Evolutionary conservation across 192 early-diverging fungal species (phyloP).

Genomic region (Glomus cerebriforme): DNA sequence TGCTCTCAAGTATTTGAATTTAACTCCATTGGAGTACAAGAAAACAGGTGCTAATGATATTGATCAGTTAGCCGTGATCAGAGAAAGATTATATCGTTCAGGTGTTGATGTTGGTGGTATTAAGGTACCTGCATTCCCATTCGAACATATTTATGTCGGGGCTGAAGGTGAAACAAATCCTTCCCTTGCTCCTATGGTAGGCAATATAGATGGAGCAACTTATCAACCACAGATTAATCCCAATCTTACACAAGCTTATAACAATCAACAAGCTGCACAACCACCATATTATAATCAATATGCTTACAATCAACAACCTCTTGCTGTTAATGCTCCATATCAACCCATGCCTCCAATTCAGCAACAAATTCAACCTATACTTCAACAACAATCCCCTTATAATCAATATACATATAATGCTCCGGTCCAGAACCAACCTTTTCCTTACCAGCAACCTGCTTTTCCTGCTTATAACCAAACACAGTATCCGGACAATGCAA

Average conservation of each 20-base stretch:
- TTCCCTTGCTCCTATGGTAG: conserved; percentile 29
- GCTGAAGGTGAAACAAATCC: conserved; percentile 45
- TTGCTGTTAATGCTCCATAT: conserved; percentile 39
- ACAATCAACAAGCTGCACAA: neutral
- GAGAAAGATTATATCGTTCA: conserved; percentile 70
- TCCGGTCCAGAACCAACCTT: conserved; percentile 37
- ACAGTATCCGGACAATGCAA: conserved; percentile 32
- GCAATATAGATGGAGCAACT: conserved; percentile 15
- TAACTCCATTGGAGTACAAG: conserved; percentile 70
- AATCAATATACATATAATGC: conserved; percentile 34
- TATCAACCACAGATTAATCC: conserved; percentile 14
- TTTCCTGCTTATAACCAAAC: conserved; percentile 24
- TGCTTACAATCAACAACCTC: conserved; percentile 35
- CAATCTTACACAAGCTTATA: too few species aligned
- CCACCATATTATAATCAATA: conserved; percentile 36
- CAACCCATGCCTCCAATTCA: conserved; percentile 29
- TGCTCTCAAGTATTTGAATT: conserved; percentile 77
- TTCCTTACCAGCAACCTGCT: conserved; percentile 33
- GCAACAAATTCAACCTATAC: conserved; percentile 29
- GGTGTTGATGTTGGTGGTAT: conserved; percentile 46
- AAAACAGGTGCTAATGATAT: conserved; percentile 38
- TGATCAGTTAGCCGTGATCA: conserved; percentile 64
- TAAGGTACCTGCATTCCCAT: conserved; percentile 62
- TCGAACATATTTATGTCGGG: conserved; percentile 57
- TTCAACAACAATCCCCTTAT: conserved; percentile 26